Base-by-base conservation (phyloP, 2,329 filamentous ascomycete genomes). In the Trichophyton simii region DNA sequence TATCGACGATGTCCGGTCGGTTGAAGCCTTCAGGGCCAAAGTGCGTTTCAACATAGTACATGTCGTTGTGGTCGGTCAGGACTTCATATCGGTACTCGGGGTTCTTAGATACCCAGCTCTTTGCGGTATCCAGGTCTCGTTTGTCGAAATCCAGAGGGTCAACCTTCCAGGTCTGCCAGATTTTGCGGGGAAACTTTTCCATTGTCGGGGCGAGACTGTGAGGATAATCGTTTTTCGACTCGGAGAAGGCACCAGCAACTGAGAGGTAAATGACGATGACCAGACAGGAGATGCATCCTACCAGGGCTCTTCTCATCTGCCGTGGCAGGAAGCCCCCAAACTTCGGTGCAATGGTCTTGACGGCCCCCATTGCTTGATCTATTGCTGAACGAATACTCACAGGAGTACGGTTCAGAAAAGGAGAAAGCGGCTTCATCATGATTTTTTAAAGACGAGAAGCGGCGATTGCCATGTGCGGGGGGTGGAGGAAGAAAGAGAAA, bases 121-220 rank as follows among this genome's bases (percentile, higher is more conserved):
- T 79, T 8, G 86, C 86, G 0, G 78, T 78, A 25, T 78, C 73
- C 36, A 81, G 75, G 67, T 89, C 85, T 59, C 82, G 79, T 67
- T 84, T 79, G 64, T 87, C 86, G 68, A 88, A 88, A 1, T 78
- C 77, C 38, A 88, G 75, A 1, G 86, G 83, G 64, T 86, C 81
- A 31, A 86, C 81, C 71, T 88, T 89, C 87, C 87, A 89, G 0
- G 83, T 86, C 72, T 89, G 87, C 87, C 86, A 89, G 66, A 89
- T 87, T 72, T 89, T 89, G 61, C 79, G 79, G 4, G 80, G 87
- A 67, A 84, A 89, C 66, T 60, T 69, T 59, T 62, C 65, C n/a
- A 62, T 64, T 63, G 50, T 63, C 65, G 61, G 34, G 59, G 31
- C 55, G 72, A 68, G 48, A 36, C 52, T 18, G 36, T 61, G 58